A percentile compares a stretch with the other conserved stretches of the same genome.
These are phyloP conservation scores for Coemansia sp. DNA, from an alignment of 192 early-diverging fungal species.

Conservation along the genomic window DNA sequence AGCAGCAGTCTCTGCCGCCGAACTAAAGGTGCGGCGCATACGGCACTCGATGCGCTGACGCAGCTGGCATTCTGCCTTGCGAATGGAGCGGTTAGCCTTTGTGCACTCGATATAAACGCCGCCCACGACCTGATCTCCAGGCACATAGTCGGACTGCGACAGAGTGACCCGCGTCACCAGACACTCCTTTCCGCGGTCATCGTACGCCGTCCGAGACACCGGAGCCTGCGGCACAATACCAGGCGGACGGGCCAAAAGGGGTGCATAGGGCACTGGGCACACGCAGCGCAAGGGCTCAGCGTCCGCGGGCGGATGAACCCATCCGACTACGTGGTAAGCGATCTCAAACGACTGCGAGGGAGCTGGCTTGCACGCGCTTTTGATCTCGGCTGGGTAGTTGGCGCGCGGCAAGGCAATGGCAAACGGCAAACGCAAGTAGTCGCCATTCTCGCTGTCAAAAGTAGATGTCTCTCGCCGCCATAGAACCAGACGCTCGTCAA, in stretches of 20 bases:
- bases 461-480: slow-evolving; percentile 21
- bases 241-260: slow-evolving; percentile 13
- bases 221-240: slow-evolving; percentile 23
- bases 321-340: slow-evolving; percentile 39
- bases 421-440: slow-evolving; percentile 20
- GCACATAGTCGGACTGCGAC: slow-evolving; percentile 48
- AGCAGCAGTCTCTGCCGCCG: slow-evolving; percentile 41
- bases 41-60: slow-evolving; percentile 52
- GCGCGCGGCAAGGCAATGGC: slow-evolving; percentile 41
- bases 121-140: slow-evolving; percentile 51
- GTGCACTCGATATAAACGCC: slow-evolving; percentile 50
- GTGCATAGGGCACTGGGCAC: slow-evolving; percentile 28
- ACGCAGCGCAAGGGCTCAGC: slow-evolving; percentile 1
- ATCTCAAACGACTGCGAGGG: slow-evolving; percentile 54
- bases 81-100: slow-evolving; percentile 37
- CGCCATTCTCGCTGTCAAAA: not conserved
- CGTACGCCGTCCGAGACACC: slow-evolving; percentile 33
- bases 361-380: slow-evolving; percentile 29
- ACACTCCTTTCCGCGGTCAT: slow-evolving; percentile 44
- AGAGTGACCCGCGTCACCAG: slow-evolving; percentile 45
- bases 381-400: slow-evolving; percentile 44
- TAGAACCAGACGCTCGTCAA: slow-evolving; percentile 50
- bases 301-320: slow-evolving; percentile 13
- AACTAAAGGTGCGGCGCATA: slow-evolving; percentile 47
- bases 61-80: slow-evolving; percentile 50